Evolutionary conservation across 192 early-diverging fungal species (phyloP).

Genomic region (Entomortierella parvispora): DNA sequence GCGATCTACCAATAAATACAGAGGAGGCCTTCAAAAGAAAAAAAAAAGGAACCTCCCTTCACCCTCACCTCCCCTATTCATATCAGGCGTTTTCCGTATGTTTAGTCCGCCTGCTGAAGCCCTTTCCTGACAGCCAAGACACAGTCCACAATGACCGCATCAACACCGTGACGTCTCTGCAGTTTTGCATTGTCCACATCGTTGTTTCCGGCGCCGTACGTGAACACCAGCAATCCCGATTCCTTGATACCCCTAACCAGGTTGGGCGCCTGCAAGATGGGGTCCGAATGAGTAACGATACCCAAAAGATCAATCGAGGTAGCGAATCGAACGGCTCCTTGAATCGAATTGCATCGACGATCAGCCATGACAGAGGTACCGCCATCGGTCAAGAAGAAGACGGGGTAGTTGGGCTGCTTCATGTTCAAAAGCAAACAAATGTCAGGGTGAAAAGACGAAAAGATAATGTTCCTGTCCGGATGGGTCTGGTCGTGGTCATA

Average conservation of each 20-base stretch:
- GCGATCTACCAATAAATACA: too few relatives aligned
- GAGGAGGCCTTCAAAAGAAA: too few relatives aligned
- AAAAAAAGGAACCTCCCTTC: too few relatives aligned
- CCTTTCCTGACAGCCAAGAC: constrained; percentile 65
- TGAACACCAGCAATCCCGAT: constrained; percentile 76
- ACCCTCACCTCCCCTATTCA: too few relatives aligned
- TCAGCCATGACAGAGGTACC: constrained; percentile 81
- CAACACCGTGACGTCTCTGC: constrained; percentile 84
- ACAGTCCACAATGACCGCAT: constrained; percentile 87
- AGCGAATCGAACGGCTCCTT: constrained; percentile 82
- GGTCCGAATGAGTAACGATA: constrained; percentile 78
- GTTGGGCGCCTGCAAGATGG: constrained; percentile 80
- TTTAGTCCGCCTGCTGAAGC: constrained; percentile 32
- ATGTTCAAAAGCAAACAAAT: constrained; percentile 83
- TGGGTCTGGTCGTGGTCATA: constrained; percentile 63
- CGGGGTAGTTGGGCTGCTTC: constrained; percentile 89
- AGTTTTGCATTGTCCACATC: constrained; percentile 71
- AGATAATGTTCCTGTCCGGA: constrained; percentile 78
- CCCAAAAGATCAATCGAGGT: constrained; percentile 78
- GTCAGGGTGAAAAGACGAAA: constrained; percentile 95
- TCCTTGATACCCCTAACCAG: constrained; percentile 78
- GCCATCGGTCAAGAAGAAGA: constrained; percentile 92
- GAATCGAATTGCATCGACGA: constrained; percentile 81
- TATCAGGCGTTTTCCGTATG: too few relatives aligned
- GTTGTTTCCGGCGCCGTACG: constrained; percentile 88